These are phyloP conservation scores for Phytophthora sp. DNA, from an alignment of 352 stramenopile genomes.

Conservation along the genomic window DNA sequence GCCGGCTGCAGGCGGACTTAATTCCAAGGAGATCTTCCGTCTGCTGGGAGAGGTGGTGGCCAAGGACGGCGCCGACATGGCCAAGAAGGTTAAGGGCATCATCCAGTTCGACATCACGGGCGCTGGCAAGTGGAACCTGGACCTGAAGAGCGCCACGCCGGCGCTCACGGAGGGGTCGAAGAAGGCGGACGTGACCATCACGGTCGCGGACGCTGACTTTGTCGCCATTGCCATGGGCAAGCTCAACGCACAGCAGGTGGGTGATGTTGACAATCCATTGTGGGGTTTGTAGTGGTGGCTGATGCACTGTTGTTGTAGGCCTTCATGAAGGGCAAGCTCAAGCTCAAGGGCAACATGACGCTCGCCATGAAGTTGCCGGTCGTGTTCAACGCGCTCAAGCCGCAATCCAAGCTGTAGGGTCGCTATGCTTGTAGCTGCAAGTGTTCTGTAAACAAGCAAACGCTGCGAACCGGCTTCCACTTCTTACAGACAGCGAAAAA, in stretches of 20 bases:
- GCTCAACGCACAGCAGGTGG: slow-evolving; percentile 88
- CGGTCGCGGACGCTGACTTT: slow-evolving; percentile 78
- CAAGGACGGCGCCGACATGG: slow-evolving; percentile 57
- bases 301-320: slow-evolving; percentile 50
- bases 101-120: slow-evolving; percentile 83
- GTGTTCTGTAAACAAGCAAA: too few species aligned
- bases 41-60: slow-evolving; percentile 65
- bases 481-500: too few species aligned
- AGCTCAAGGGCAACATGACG: slow-evolving; percentile 96
- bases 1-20: slow-evolving; percentile 37
- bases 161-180: slow-evolving; percentile 67
- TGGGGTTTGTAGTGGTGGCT: slow-evolving; percentile 1
- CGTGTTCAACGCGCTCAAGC: slow-evolving; percentile 91
- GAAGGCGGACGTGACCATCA: slow-evolving; percentile 83
- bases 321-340: slow-evolving; percentile 97
- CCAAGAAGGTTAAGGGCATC: slow-evolving; percentile 82
- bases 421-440: not conserved
- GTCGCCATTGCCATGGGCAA: slow-evolving; percentile 84
- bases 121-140: slow-evolving; percentile 77
- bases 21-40: slow-evolving; percentile 77
- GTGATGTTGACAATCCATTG: not conserved
- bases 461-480: too few species aligned
- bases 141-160: slow-evolving; percentile 71
- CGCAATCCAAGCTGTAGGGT: slow-evolving; percentile 71
- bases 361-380: slow-evolving; percentile 95